phyloP scores from a whole-genome alignment of 306 rosid species.

The Rosa lucieae region DNA sequence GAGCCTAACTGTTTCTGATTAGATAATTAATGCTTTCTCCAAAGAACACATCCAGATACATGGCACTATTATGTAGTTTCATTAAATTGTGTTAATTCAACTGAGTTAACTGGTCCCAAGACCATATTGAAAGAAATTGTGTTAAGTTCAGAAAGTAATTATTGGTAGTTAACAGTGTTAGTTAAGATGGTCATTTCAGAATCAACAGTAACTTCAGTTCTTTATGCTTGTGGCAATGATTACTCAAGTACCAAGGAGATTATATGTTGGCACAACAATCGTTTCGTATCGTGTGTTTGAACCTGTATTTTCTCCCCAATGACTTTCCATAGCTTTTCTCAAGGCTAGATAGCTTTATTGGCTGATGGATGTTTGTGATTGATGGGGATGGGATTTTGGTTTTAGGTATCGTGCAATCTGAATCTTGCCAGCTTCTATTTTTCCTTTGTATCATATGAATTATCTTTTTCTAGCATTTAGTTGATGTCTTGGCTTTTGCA shows the following conservation, averaged over 20 bases:
- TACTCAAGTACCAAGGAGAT: neutral
- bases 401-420: neutral
- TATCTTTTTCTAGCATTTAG: neutral
- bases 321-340: neutral
- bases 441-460: neutral
- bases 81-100: neutral
- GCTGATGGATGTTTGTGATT: neutral
- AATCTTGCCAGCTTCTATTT: neutral
- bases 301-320: neutral
- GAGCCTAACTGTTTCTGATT: neutral
- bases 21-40: neutral
- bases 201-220: neutral
- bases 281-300: neutral
- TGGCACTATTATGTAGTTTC: neutral
- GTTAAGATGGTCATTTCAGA: neutral
- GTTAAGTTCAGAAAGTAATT: neutral
- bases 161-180: neutral
- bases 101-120: neutral
- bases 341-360: neutral
- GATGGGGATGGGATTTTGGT: neutral
- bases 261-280: neutral
- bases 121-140: constrained; percentile 2
- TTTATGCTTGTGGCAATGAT: neutral
- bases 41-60: neutral
- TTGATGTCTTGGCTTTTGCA: neutral